Evolutionary conservation across 2,329 filamentous ascomycete species (phyloP).

Genomic region (Fusarium sp.): DNA sequence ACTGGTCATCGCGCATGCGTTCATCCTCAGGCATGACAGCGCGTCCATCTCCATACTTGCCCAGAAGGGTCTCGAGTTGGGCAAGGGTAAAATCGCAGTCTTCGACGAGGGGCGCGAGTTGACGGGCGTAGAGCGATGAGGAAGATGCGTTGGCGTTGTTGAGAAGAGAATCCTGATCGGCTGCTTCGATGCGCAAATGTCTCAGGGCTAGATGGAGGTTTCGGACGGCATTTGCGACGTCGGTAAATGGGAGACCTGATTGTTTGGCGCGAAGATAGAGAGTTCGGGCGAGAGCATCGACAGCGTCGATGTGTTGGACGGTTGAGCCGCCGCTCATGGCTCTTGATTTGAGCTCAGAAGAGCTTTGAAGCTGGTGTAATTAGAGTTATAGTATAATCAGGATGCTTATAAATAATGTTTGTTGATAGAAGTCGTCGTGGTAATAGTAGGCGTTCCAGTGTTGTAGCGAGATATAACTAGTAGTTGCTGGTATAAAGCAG

Average conservation of each 20-base stretch:
- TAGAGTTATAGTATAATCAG: neutral
- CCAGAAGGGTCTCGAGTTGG: constrained; percentile 66
- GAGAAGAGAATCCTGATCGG: constrained; percentile 68
- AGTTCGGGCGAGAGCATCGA: constrained; percentile 67
- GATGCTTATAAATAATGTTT: neutral
- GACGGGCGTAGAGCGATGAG: constrained; percentile 60
- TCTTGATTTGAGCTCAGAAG: constrained; percentile 33
- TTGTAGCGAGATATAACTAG: too few species aligned
- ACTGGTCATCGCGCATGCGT: constrained; percentile 53
- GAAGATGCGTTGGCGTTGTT: constrained; percentile 55
- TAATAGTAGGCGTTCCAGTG: neutral
- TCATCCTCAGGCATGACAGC: constrained; percentile 46
- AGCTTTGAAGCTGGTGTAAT: constrained; percentile 5
- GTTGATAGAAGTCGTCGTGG: neutral
- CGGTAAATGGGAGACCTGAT: constrained; percentile 61
- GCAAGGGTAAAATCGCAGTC: constrained; percentile 68
- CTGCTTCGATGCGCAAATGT: constrained; percentile 69
- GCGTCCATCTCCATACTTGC: constrained; percentile 57
- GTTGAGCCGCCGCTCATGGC: constrained; percentile 52
- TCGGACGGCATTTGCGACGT: constrained; percentile 64
- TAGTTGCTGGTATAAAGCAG: constrained; percentile 13
- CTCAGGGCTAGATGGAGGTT: constrained; percentile 68
- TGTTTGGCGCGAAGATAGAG: constrained; percentile 67
- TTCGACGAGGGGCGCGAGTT: constrained; percentile 65
- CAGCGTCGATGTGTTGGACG: constrained; percentile 64